Percentiles rank a stretch among this genome's conserved stretches.
Conservation (phyloP, 2,329 filamentous ascomycete genomes). For the Fusarium secorum region DNA sequence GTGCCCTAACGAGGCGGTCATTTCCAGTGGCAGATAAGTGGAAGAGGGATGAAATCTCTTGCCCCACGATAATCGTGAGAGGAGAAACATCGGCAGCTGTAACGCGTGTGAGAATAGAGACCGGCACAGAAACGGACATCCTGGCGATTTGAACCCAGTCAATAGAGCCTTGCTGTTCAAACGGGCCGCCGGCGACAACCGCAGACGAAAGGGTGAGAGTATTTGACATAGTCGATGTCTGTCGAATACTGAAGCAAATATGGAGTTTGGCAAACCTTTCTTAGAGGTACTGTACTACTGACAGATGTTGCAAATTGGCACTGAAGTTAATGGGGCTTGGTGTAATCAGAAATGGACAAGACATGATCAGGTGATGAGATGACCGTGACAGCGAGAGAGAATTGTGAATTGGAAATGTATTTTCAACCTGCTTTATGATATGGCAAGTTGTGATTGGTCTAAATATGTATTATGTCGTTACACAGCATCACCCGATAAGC, state of each 20-base stretch:
- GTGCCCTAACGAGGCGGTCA: rapidly evolving
- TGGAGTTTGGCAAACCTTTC: background rate
- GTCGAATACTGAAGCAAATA: rapidly evolving
- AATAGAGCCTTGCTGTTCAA: background rate
- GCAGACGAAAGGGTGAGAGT: rapidly evolving
- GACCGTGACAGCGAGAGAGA: background rate
- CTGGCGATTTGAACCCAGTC: background rate
- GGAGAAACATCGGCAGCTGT: rapidly evolving
- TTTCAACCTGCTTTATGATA: background rate
- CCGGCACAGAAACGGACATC: rapidly evolving
- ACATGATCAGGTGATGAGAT: background rate
- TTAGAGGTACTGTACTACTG: background rate
- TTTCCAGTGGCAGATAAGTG: rapidly evolving
- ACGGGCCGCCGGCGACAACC: rapidly evolving
- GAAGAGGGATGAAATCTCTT: background rate
- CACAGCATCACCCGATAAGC: background rate
- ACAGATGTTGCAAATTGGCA: rapidly evolving
- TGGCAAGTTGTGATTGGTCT: background rate
- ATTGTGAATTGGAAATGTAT: rapidly evolving
- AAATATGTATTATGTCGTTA: rapidly evolving
- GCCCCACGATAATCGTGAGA: rapidly evolving
- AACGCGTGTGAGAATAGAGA: background rate
- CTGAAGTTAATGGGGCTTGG: background rate
- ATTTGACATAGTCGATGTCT: background rate
- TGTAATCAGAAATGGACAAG: background rate